Conservation (phyloP, 163 green algal species). For the Scenedesmus sp. region DNA sequence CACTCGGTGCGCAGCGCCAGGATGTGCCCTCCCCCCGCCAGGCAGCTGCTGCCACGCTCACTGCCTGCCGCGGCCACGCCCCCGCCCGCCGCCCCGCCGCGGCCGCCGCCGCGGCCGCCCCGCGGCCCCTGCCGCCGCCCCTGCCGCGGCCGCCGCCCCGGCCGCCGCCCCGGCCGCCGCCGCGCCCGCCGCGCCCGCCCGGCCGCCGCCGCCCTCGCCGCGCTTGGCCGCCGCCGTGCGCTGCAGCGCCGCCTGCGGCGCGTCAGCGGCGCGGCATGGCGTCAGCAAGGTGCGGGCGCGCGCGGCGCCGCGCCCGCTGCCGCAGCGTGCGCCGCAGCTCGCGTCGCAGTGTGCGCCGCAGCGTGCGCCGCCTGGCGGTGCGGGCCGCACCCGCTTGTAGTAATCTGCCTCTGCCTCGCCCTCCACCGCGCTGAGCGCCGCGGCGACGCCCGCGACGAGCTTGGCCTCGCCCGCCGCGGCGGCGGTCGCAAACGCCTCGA, state of each 20-base stretch:
- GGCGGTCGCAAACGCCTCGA: conserved; percentile 45
- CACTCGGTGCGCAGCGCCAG: no score
- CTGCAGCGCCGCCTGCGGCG: conserved; percentile 7
- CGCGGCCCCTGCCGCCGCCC: conserved; percentile 41
- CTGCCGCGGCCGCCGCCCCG: conserved; percentile 13
- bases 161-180: conserved; percentile 41
- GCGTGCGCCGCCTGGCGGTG: background rate
- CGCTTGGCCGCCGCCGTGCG: conserved; percentile 22
- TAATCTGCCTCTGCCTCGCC: conserved; percentile 72
- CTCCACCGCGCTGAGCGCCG: conserved; percentile 58
- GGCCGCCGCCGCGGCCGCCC: background rate
- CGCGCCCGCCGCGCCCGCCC: conserved; percentile 42
- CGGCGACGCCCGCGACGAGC: conserved; percentile 60
- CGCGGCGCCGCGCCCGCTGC: background rate
- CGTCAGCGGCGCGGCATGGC: background rate
- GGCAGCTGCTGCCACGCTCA: no score
- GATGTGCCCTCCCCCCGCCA: no score
- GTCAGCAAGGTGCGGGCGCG: background rate
- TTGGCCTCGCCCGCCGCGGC: conserved; percentile 48
- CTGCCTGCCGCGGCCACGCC: conserved; percentile 22
- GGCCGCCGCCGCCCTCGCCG: background rate
- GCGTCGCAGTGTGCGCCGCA: background rate
- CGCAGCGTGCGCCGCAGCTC: background rate
- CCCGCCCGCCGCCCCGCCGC: conserved; percentile 18
- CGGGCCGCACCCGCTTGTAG: conserved; percentile 61